Conservation (phyloP, 164 flowering plant species). For the Brasenia schreberi region DNA sequence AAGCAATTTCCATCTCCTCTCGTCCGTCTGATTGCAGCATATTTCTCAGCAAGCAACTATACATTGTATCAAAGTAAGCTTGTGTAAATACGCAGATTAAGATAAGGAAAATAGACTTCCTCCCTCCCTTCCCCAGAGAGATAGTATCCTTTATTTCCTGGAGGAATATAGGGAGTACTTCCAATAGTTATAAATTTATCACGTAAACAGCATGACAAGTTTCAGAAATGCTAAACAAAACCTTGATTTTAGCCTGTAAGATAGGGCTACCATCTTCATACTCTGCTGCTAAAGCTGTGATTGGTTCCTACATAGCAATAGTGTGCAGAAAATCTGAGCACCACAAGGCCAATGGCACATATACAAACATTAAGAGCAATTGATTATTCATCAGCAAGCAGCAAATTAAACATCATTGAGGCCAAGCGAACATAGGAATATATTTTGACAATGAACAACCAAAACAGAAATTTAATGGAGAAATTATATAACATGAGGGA, state of each 20-base stretch:
- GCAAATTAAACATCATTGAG: no score
- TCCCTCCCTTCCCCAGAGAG: neutral
- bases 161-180: neutral
- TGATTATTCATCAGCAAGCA: no score
- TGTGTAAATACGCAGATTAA: neutral
- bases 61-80: neutral
- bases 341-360: no score
- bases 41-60: conserved; percentile 57
- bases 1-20: conserved; percentile 99
- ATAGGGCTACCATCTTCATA: conserved; percentile 75
- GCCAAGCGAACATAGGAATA: no score
- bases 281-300: conserved; percentile 62
- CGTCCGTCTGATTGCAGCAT: conserved; percentile 77
- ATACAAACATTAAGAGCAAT: no score
- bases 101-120: neutral
- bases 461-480: no score
- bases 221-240: conserved; percentile 6
- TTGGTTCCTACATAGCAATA: conserved; percentile 57
- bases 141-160: no score
- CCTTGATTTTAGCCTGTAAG: conserved; percentile 83
- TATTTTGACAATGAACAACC: no score
- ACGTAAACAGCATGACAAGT: neutral
- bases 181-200: neutral
- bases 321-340: no score
- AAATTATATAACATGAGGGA: no score